A percentile compares a stretch with the other conserved stretches of the same genome.
Conservation (phyloP, 768 basidiomycete species). For the Leccinellum luteum region DNA sequence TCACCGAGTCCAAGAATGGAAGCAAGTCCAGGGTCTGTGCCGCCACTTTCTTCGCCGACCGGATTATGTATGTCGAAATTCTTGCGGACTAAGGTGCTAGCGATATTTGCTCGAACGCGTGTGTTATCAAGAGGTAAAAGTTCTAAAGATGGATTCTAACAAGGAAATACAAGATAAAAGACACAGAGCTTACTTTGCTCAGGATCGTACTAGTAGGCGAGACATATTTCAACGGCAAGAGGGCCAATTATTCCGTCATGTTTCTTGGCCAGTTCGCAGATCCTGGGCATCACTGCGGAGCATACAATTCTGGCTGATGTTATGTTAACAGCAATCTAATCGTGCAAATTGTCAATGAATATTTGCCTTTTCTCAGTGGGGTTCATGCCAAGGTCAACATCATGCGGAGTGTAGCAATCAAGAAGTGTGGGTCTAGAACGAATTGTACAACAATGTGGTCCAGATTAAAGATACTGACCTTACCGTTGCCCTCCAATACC, state of each 20-base stretch:
- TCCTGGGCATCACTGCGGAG: not conserved
- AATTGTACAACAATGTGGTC: too few relatives aligned
- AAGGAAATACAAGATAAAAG: not conserved
- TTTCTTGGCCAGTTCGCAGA: slow-evolving; percentile 6
- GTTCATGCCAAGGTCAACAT: not conserved
- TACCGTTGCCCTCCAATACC: too few relatives aligned
- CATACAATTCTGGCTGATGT: not conserved
- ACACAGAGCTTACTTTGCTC: not conserved
- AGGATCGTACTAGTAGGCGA: not conserved
- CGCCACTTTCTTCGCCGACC: not conserved
- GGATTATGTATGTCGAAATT: not conserved
- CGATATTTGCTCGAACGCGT: not conserved
- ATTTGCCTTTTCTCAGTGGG: slow-evolving; percentile 4
- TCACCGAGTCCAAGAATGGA: not conserved
- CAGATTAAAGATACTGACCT: too few relatives aligned
- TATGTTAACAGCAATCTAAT: not conserved
- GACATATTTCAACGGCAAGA: slow-evolving; percentile 5
- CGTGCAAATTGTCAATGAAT: not conserved
- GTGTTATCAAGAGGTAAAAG: not conserved
- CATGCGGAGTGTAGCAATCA: not conserved
- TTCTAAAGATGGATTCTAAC: not conserved
- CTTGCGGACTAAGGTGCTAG: not conserved
- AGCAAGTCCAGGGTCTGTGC: not conserved
- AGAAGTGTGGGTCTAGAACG: not conserved
- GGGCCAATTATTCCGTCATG: not conserved